Evolutionary conservation across 2,329 filamentous ascomycete genomes (phyloP), one percentile per base, ranked within the genome.

Genomic region (Arthrocladium fulminans): DNA sequence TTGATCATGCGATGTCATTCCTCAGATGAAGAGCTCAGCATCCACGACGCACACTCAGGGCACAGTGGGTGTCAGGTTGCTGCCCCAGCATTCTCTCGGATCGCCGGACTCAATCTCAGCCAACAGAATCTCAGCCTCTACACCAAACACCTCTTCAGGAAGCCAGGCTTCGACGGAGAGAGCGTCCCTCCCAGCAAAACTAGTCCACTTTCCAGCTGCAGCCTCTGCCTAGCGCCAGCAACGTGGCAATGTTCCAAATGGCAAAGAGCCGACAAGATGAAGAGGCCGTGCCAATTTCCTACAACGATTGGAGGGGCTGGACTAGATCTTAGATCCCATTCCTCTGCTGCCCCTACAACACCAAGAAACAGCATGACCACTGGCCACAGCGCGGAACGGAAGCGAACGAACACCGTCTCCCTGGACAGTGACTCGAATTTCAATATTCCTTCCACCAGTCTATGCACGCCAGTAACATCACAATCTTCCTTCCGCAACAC

Each of bases 1-100:
- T 42, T 51, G 30, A 58, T 59, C 17, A 52, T 50, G n/a, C 42
- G 47, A 24, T 60, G 57, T 46, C 44, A 37, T 20, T 35, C 10
- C 32, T 6, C n/a, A 15, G 27, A 43, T 5, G 51, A 55, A 38
- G n/a, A 19, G 15, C 34, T 54, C 17, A 20, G 32, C 17, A 23
- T 19, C 27, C 6, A 23, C 19, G 17, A 20, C 3, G 15, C 23
- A 7, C 30, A 24, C 10, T 25, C 27, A n/a, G n/a, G 6, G 20
- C 17, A 25, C 3, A 15, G 32, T 17, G 10, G n/a, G 20, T 8
- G 3, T 24, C 40, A 13, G n/a, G 3, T 5, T 5, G n/a, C 29
- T 15, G 23, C 19, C 13, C n/a, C 45, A 25, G 23, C n/a, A n/a
- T 40, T 47, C n/a, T 27, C 34, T 8, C 37, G 15, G 23, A 40